These are phyloP conservation scores for Salix purpurea DNA, from an alignment of 345 rosid genomes.

Conservation along the genomic window DNA sequence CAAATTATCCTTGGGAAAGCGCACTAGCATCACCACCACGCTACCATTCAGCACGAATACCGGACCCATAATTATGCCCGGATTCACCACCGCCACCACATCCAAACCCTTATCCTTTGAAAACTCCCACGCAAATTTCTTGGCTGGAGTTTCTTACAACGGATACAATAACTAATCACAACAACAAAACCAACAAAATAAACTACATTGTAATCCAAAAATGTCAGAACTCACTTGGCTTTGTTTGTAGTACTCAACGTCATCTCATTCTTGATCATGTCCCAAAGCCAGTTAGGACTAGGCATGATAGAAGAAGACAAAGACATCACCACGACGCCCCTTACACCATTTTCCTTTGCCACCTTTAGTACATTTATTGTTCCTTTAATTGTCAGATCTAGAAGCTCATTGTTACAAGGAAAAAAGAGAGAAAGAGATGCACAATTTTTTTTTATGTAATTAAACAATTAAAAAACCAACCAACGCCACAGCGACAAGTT, in stretches of 20 bases:
- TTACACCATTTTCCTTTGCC: conserved; percentile 66
- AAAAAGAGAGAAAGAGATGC: too few relatives aligned
- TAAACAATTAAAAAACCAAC: too few relatives aligned
- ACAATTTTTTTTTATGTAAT: too few relatives aligned
- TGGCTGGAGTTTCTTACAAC: conserved; percentile 77
- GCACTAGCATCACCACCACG: conserved; percentile 62
- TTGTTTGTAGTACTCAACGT: conserved; percentile 61
- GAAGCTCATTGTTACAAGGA: conserved; percentile 50
- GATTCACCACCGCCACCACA: conserved; percentile 77
- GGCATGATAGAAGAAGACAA: too few relatives aligned
- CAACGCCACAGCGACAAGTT: too few relatives aligned
- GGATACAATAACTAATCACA: conserved; percentile 77
- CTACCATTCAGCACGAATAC: conserved; percentile 72
- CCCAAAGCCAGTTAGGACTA: conserved; percentile 16
- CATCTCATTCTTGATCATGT: conserved; percentile 43
- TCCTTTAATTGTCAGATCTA: conserved; percentile 89
- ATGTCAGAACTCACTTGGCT: conserved; percentile 48
- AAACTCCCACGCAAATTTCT: conserved; percentile 89
- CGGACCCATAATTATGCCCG: conserved; percentile 92
- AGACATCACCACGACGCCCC: conserved; percentile 22
- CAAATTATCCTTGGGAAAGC: conserved; percentile 50
- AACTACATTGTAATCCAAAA: not conserved
- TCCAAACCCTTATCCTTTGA: conserved; percentile 68
- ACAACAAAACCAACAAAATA: not conserved
- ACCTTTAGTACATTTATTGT: conserved; percentile 46